Evolutionary conservation across 75 land plant genomes (phyloP), one percentile per base, ranked within the genome.

Genomic region (Adiantum capillusveneris): DNA sequence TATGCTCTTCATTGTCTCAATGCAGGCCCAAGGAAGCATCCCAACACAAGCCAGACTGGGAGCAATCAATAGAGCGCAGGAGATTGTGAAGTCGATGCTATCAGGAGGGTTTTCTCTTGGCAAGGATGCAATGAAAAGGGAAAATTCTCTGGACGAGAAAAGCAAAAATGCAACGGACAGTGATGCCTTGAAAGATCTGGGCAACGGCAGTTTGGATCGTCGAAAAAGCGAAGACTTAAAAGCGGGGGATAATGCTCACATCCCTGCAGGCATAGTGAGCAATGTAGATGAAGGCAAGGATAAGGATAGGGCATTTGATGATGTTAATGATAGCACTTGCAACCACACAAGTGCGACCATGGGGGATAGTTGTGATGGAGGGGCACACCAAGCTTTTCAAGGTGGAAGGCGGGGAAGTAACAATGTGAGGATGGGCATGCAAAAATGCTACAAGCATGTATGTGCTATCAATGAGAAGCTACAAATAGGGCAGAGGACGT

Each of bases 111-210:
- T 72, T 58, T 53, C 64, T 16, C 66, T 91, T 19, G 78, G 97
- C 31, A 87, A 91, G 50, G 92, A 84, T 64, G 86, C 86, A 11
- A 58, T 84, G 34, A 22, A 29, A 71, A 87, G 73, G 65, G 91
- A 84, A 6, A 83, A 75, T 56, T 78, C 68, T 7, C 80, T 80
- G 28, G 86, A 86, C 43, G 81, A 86, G 34, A 22, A 29, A 71
- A 87, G 73, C 63, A 87, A 84, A 6, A 83, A 75, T 56, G 75
- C 68, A 2, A 80, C 77, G 28, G 86, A 86, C 43, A 79, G 87
- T 25, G 70, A 70, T 31, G 79, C 83, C 6, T 13, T 31, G 6
- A 29, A 30, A 31, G 49, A 46, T n/a, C 12, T 6, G 21, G 49
- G 14, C 42, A 39, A 39, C 42, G 13, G 13, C 42, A 39, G 42